These are phyloP conservation scores for Penicillium daleae DNA, from an alignment of 495 filamentous ascomycete species.

Conservation along the genomic window DNA sequence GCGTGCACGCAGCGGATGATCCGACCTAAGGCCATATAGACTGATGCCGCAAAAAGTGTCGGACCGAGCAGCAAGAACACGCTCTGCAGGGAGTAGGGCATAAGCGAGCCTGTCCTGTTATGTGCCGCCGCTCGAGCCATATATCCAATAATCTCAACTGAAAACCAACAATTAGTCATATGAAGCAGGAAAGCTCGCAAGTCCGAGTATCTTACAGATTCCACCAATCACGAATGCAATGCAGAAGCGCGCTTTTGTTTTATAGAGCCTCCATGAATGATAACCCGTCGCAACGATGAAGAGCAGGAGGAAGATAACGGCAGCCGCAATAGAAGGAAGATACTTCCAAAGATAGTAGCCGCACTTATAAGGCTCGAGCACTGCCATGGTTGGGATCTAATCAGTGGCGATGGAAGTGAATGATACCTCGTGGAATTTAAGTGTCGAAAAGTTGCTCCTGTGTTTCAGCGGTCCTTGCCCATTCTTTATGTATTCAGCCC, in stretches of 20 bases:
- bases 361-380: constrained; percentile 15
- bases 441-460: background rate
- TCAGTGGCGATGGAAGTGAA: background rate
- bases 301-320: constrained; percentile 29
- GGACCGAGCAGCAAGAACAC: constrained; percentile 37
- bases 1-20: constrained; percentile 45
- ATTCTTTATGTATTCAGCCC: background rate
- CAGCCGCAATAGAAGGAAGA: constrained; percentile 8
- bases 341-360: constrained; percentile 22
- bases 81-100: constrained; percentile 31
- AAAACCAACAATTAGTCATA: background rate
- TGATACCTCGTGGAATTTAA: background rate
- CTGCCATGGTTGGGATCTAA: constrained; percentile 8
- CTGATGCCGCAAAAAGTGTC: constrained; percentile 51
- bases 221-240: constrained; percentile 19
- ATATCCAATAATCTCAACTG: constrained; percentile 56
- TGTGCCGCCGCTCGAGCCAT: constrained; percentile 32
- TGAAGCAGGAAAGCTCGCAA: too few species aligned
- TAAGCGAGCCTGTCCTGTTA: constrained; percentile 23
- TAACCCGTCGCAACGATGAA: constrained; percentile 45
- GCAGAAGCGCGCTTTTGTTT: constrained; percentile 14
- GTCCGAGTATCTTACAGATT: constrained; percentile 21
- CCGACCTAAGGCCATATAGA: constrained; percentile 57
- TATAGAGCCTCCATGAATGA: constrained; percentile 38
- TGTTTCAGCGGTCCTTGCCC: background rate